A percentile compares a stretch with the other conserved stretches of the same genome.
Evolutionary conservation across 805 yeast genomes (phyloP).

Genomic region (Candida jianshihensis): DNA sequence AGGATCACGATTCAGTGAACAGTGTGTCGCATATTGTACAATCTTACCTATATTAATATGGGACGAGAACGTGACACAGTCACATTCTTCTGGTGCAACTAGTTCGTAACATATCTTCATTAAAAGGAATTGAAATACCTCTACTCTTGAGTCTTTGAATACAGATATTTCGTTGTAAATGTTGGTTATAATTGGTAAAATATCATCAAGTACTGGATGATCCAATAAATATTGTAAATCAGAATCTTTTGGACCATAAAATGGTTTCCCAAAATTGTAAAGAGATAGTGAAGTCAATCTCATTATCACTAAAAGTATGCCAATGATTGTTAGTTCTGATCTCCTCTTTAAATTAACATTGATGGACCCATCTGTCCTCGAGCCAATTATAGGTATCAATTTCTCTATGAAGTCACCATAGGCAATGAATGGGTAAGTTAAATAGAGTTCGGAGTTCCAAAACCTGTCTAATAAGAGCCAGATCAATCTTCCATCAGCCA

Average conservation of each 20-base stretch:
- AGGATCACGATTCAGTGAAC: conserved; percentile 20
- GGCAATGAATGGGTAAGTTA: conserved; percentile 17
- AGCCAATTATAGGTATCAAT: conserved; percentile 13
- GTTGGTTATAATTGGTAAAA: conserved; percentile 6
- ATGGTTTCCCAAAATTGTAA: conserved; percentile 13
- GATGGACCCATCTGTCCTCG: conserved; percentile 1
- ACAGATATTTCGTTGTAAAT: conserved; percentile 11
- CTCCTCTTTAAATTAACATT: conserved; percentile 13
- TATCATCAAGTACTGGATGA: conserved; percentile 8
- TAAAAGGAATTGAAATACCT: conserved; percentile 16
- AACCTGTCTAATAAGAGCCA: conserved; percentile 21
- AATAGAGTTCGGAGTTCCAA: conserved; percentile 16
- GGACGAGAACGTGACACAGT: conserved; percentile 13
- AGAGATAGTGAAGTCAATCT: conserved; percentile 17
- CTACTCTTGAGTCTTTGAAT: conserved; percentile 10
- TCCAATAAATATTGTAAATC: conserved; percentile 14
- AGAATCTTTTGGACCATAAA: not conserved
- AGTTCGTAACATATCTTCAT: conserved; percentile 12
- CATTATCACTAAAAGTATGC: conserved; percentile 16
- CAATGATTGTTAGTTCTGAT: conserved; percentile 13
- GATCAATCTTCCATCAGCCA: conserved; percentile 14
- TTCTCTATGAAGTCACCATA: conserved; percentile 10
- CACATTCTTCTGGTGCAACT: conserved; percentile 20
- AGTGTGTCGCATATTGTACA: conserved; percentile 16
- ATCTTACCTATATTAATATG: conserved; percentile 15